phyloP scores from a whole-genome alignment of 1,139 yeast genomes.

The Candida anutae region DNA sequence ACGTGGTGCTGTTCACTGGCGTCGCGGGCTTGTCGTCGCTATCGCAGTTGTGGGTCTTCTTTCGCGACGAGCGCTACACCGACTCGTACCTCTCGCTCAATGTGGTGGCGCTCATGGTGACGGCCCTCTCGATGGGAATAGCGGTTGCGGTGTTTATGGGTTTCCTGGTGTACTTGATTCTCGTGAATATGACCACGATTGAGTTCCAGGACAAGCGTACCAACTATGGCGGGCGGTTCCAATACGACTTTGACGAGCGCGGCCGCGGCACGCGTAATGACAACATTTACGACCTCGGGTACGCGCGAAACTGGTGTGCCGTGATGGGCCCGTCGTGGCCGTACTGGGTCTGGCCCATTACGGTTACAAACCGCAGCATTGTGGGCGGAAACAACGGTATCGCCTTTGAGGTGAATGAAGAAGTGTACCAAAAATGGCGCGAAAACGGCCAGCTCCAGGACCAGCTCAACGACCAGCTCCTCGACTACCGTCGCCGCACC shows the following conservation, averaged over 20 bases:
- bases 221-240: slow-evolving; percentile 21
- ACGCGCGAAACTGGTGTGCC: slow-evolving; percentile 47
- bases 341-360: slow-evolving; percentile 70
- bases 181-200: slow-evolving; percentile 68
- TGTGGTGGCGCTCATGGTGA: slow-evolving; percentile 50
- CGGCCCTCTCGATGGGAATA: slow-evolving; percentile 56
- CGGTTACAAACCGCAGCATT: slow-evolving; percentile 15
- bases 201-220: slow-evolving; percentile 62
- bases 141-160: slow-evolving; percentile 53
- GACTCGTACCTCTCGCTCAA: slow-evolving; percentile 44
- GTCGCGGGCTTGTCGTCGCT: slow-evolving; percentile 31
- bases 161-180: slow-evolving; percentile 54
- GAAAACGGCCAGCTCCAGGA: slow-evolving; percentile 39
- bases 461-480: slow-evolving; percentile 39
- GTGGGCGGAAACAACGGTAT: slow-evolving; percentile 40
- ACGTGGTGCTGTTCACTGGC: slow-evolving; percentile 44
- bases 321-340: slow-evolving; percentile 63
- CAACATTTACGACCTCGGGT: slow-evolving; percentile 74
- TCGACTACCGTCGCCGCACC: too few relatives aligned
- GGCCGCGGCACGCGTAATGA: slow-evolving; percentile 30
- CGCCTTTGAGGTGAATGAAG: slow-evolving; percentile 41
- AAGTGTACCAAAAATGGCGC: slow-evolving; percentile 31
- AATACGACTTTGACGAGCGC: slow-evolving; percentile 28
- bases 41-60: slow-evolving; percentile 41
- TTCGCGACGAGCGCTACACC: slow-evolving; percentile 32